Base-by-base conservation (phyloP, 441 rosid species). In the Erysimum pusillum region DNA sequence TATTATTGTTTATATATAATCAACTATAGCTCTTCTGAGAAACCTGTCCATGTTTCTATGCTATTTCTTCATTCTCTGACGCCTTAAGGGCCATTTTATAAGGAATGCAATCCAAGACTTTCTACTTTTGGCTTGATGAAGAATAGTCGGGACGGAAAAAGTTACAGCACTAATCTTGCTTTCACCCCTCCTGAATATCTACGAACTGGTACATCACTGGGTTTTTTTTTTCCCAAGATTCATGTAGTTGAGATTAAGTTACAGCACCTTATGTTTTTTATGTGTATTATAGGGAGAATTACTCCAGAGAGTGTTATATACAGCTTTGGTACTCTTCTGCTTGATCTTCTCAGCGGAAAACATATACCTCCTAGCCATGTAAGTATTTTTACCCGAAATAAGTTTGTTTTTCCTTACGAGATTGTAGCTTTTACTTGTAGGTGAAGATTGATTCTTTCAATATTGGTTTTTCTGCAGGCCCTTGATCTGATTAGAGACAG, bases 311-410 rank as follows among this genome's bases (percentile, higher is more conserved):
- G 98, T 82, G 98, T 92, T 38, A 89, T 88, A 75, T 94, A 92
- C 80, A 94, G 98, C 86, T 94, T 91, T 61, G 98, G 98, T 49
- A 92, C 92, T 74, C 89, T 94, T 76, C 84, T 92, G 84, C 84
- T 94, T 69, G 98, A 92, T 80, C 96, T 94, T 75, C 92, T 90
- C 51, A 90, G 97, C 58, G 98, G 98, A 81, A 94, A 91, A 68
- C 97, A 91, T 82, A 93, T 93, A 82, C 98, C 98, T 81, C 97
- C 97, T 1, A 87, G 97, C 83, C 99, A 88, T 80, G 99, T 92
- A 82, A 88, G 88, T 81, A n/a, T 57, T 59, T 22, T 36, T 31
- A 75, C 12, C 25, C 45, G 41, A 9, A 9, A 9, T 2, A 15
- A 54, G 63, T 32, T 57, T 46, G 36, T 0, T 61, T 63, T 52